Evolutionary conservation across 208 protist species (phyloP).

Genomic region (Wallacemonas rigidus): DNA sequence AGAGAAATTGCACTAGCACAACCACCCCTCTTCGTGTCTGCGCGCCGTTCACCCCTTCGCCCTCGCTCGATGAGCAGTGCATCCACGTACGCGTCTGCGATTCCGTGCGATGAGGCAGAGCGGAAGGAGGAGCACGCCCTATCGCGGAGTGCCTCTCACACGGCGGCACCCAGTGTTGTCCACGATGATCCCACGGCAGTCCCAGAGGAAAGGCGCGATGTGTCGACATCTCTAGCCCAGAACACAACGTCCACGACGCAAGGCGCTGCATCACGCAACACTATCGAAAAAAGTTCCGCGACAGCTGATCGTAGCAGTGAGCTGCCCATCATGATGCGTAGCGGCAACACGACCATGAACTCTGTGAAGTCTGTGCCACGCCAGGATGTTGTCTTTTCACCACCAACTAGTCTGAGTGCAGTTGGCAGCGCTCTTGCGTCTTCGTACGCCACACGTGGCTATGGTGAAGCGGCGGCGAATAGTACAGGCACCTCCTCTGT

Average conservation of each 20-base stretch:
- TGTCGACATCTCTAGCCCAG: not conserved
- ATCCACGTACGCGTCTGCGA: not conserved
- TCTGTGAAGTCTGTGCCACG: not conserved
- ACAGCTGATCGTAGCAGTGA: not conserved
- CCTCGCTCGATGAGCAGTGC: not conserved
- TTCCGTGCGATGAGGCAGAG: not conserved
- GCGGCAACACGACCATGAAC: not conserved
- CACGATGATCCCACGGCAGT: constrained; percentile 5
- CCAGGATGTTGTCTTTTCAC: constrained; percentile 13
- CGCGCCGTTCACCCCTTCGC: too few species aligned
- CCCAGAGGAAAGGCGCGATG: too few species aligned
- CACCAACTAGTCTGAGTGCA: not conserved
- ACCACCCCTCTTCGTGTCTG: not conserved
- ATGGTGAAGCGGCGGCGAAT: not conserved
- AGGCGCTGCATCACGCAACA: too few species aligned
- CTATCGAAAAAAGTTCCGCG: too few species aligned
- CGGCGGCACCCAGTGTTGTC: constrained; percentile 11
- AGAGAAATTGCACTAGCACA: too few species aligned
- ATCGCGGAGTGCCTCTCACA: not conserved
- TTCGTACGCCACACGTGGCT: not conserved
- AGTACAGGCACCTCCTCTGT: not conserved
- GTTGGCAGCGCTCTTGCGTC: not conserved
- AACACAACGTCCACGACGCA: too few species aligned
- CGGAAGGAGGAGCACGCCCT: not conserved
- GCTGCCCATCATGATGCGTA: not conserved